phyloP scores from a whole-genome alignment of 352 stramenopile genomes.

The Nannochloropsis limnetica region DNA sequence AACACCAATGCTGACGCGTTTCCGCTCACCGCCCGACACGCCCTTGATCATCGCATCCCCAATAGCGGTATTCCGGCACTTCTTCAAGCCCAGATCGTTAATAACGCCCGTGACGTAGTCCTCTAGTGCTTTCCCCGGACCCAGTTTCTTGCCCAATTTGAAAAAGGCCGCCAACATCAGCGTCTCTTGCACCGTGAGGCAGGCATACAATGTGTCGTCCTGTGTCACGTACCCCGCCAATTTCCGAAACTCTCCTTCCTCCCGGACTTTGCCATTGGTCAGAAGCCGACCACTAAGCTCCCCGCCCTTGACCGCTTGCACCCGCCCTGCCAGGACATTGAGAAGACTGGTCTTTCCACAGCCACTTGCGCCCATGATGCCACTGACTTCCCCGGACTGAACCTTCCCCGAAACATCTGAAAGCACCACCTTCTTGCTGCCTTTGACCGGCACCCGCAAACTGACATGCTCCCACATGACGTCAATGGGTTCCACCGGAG shows the following conservation, averaged over 20 bases:
- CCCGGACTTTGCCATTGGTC: conserved; percentile 39
- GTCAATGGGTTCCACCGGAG: background rate
- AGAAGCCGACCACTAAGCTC: conserved; percentile 38
- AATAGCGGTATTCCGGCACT: conserved; percentile 5
- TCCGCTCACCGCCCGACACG: conserved; percentile 67
- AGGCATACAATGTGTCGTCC: conserved; percentile 17
- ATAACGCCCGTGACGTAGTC: conserved; percentile 8
- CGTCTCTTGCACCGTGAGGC: background rate
- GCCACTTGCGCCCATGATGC: conserved; percentile 13
- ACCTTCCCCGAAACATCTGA: background rate
- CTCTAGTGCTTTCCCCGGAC: background rate
- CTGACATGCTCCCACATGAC: background rate
- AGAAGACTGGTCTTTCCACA: conserved; percentile 46
- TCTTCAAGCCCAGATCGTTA: conserved; percentile 6
- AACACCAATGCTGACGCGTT: conserved; percentile 71
- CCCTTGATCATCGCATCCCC: conserved; percentile 40
- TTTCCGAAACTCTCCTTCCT: conserved; percentile 37
- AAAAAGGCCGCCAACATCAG: conserved; percentile 12
- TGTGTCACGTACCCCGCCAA: background rate
- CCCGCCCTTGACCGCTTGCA: conserved; percentile 38
- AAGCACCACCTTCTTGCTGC: conserved; percentile 6
- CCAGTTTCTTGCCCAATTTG: background rate
- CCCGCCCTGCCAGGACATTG: conserved; percentile 42
- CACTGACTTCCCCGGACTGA: background rate
- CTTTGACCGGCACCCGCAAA: conserved; percentile 25